phyloP scores from a whole-genome alignment of 352 stramenopile species.

The Globisporangium takayamanum region DNA sequence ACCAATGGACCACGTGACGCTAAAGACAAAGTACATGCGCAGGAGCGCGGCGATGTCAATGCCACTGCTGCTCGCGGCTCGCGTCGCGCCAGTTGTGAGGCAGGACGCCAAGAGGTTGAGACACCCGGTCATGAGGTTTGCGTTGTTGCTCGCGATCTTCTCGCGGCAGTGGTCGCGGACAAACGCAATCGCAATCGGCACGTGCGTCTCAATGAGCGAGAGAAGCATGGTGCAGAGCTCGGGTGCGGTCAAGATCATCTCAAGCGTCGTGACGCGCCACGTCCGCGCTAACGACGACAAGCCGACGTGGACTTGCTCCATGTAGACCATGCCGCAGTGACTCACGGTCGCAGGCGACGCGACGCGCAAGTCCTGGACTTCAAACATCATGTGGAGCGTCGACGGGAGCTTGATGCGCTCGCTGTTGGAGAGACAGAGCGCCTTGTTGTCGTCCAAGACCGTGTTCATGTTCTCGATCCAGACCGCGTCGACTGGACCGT shows the following conservation, averaged over 20 bases:
- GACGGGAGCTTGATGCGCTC: conserved; percentile 84
- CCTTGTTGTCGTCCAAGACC: conserved; percentile 87
- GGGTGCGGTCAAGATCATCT: conserved; percentile 42
- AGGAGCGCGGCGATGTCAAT: conserved; percentile 51
- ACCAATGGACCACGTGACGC: conserved; percentile 79
- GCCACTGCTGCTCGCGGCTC: conserved; percentile 33
- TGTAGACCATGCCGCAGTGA: conserved; percentile 90
- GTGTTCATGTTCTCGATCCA: conserved; percentile 94
- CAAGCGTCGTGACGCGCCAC: conserved; percentile 71
- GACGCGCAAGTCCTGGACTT: conserved; percentile 87
- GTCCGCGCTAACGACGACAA: conserved; percentile 64
- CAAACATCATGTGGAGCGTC: conserved; percentile 91
- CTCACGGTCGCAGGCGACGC: conserved; percentile 87
- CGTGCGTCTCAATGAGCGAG: conserved; percentile 73
- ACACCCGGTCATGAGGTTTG: conserved; percentile 85
- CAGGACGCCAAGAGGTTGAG: conserved; percentile 84
- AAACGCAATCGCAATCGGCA: conserved; percentile 80
- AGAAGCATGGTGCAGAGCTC: conserved; percentile 68
- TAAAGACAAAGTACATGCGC: conserved; percentile 88
- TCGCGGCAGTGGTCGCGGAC: conserved; percentile 87
- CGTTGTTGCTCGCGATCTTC: conserved; percentile 84
- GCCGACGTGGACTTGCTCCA: conserved; percentile 87
- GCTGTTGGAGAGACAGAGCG: conserved; percentile 79
- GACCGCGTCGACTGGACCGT: conserved; percentile 87
- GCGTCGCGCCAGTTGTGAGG: conserved; percentile 32